Evolutionary conservation across 768 basidiomycete genomes (phyloP).

Genomic region (Lactarius pseudohatsudake): DNA sequence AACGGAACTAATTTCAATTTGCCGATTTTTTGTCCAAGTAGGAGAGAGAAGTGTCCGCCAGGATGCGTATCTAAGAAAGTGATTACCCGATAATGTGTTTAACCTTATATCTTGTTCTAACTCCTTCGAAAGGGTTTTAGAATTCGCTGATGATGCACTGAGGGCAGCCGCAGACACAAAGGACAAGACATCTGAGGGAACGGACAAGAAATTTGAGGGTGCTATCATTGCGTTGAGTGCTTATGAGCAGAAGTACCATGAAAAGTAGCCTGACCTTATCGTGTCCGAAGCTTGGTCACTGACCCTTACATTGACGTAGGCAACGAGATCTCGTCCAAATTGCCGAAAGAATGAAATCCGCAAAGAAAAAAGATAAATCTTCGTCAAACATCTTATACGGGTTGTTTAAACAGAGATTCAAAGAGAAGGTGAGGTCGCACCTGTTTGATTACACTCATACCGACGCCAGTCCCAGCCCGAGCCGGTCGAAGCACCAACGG

Average conservation of each 20-base stretch:
- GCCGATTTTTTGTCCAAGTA: conserved; percentile 12
- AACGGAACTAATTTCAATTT: conserved; percentile 7
- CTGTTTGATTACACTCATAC: not conserved
- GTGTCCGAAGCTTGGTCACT: not conserved
- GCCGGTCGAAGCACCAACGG: conserved; percentile 1
- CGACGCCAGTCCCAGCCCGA: conserved; percentile 1
- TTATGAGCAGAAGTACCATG: not conserved
- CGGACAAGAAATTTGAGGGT: not conserved
- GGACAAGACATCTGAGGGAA: conserved; percentile 1
- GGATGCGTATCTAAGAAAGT: not conserved
- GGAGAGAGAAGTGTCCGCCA: not conserved
- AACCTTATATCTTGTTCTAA: not conserved
- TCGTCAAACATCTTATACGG: not conserved
- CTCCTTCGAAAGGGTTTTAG: not conserved
- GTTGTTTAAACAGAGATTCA: not conserved
- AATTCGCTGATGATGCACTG: conserved; percentile 10
- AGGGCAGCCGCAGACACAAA: not conserved
- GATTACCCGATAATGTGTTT: not conserved
- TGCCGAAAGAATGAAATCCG: conserved; percentile 1
- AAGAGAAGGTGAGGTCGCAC: not conserved
- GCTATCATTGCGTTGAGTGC: not conserved
- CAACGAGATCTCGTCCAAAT: too few relatives aligned
- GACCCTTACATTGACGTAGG: not conserved
- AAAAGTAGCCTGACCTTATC: not conserved
- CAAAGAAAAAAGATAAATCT: not conserved